Conservation (phyloP, 441 rosid species). For the Eruca vesicaria region DNA sequence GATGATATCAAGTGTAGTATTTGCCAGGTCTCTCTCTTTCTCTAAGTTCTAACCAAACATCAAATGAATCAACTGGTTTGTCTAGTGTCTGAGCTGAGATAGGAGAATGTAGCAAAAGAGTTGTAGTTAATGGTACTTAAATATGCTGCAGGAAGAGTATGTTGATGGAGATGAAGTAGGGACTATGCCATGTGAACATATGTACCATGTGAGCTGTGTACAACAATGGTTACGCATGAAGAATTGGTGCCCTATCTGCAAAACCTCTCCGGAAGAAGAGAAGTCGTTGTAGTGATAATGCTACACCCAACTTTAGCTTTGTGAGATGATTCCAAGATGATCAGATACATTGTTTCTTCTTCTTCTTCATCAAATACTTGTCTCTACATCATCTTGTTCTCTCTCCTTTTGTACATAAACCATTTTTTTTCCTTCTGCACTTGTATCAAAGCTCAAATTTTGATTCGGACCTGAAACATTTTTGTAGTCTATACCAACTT, state of each 20-base stretch:
- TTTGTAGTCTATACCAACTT: not conserved
- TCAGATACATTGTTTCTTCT: constrained; percentile 20
- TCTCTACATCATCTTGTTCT: constrained; percentile 25
- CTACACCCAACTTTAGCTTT: constrained; percentile 18
- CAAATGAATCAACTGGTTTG: not conserved
- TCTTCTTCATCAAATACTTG: not conserved
- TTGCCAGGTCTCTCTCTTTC: constrained; percentile 64
- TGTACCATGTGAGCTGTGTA: constrained; percentile 66
- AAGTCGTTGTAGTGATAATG: constrained; percentile 14
- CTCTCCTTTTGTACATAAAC: constrained; percentile 22
- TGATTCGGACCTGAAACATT: not conserved
- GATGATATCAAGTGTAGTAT: constrained; percentile 77
- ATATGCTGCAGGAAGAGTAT: constrained; percentile 76
- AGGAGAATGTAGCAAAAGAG: not conserved
- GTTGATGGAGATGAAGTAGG: constrained; percentile 77
- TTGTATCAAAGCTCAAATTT: constrained; percentile 11
- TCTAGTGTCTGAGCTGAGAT: not conserved
- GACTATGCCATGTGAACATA: constrained; percentile 71
- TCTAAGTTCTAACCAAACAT: not conserved
- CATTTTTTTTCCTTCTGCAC: constrained; percentile 1
- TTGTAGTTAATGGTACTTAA: not conserved
- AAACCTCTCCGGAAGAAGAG: constrained; percentile 52
- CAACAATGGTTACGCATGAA: constrained; percentile 83
- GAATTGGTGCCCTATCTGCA: constrained; percentile 98
- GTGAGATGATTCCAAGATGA: constrained; percentile 25